Conservation (phyloP, 2,329 filamentous ascomycete species). For the Colletotrichum destructivum region DNA sequence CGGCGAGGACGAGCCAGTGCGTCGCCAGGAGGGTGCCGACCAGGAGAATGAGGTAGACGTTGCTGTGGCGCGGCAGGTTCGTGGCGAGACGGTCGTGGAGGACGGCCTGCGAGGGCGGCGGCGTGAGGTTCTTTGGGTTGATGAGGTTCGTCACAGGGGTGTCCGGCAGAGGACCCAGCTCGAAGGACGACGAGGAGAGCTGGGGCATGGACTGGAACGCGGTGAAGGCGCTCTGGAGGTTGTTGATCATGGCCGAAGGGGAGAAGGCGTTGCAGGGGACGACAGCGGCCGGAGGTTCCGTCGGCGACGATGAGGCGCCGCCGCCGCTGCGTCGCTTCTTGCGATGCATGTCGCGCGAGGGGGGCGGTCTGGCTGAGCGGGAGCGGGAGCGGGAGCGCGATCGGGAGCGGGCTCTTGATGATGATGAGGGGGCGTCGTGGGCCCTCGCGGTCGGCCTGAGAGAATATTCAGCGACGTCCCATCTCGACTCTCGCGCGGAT, state of each 20-base stretch:
- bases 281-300: slow-evolving; percentile 2
- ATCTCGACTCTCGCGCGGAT: slow-evolving; percentile 28
- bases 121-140: slow-evolving; percentile 34
- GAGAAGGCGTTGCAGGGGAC: slow-evolving; percentile 12
- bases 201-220: slow-evolving; percentile 34
- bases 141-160: slow-evolving; percentile 40
- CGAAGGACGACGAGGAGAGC: slow-evolving; percentile 29
- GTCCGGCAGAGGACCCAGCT: slow-evolving; percentile 32
- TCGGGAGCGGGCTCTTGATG: slow-evolving; percentile 28
- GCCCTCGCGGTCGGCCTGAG: slow-evolving; percentile 28
- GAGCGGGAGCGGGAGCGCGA: slow-evolving; percentile 31
- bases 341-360: slow-evolving; percentile 28
- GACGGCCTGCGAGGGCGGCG: slow-evolving; percentile 32
- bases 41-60: slow-evolving; percentile 39
- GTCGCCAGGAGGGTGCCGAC: slow-evolving; percentile 38
- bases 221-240: slow-evolving; percentile 31
- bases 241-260: slow-evolving; percentile 23
- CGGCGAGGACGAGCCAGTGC: slow-evolving; percentile 38
- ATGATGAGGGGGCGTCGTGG: slow-evolving; percentile 22
- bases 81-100: slow-evolving; percentile 34
- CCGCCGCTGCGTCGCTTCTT: slow-evolving; percentile 23
- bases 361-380: slow-evolving; percentile 13
- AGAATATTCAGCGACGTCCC: slow-evolving; percentile 29
- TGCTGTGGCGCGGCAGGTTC: slow-evolving; percentile 38
- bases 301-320: not conserved